Percentiles rank a stretch among this genome's conserved stretches.
Evolutionary conservation across 2,329 filamentous ascomycete genomes (phyloP).

Genomic region (Pezicula carpinea): DNA sequence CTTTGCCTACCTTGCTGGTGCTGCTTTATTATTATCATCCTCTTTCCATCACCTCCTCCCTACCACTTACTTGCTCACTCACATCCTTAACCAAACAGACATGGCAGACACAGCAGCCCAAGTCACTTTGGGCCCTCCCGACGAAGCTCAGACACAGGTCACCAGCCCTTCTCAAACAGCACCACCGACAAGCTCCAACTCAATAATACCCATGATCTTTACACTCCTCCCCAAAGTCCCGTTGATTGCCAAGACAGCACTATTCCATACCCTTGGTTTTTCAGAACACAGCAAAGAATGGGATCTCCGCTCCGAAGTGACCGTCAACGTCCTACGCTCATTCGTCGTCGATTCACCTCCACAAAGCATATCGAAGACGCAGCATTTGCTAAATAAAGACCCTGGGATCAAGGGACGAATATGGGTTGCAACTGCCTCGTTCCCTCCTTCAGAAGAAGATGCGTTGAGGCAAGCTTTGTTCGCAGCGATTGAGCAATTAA

Average conservation of each 20-base stretch:
- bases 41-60: too few relatives aligned
- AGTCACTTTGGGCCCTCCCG: too few relatives aligned
- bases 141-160: too few relatives aligned
- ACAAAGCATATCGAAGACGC: conserved; percentile 51
- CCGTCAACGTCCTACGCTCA: conserved; percentile 65
- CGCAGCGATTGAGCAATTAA: conserved; percentile 51
- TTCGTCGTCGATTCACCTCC: conserved; percentile 40
- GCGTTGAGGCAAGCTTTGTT: conserved; percentile 54
- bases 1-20: too few relatives aligned
- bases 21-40: too few relatives aligned
- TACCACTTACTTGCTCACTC: too few relatives aligned
- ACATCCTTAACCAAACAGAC: too few relatives aligned
- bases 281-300: conserved; percentile 72
- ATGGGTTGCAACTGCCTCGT: conserved; percentile 71
- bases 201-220: conserved; percentile 19
- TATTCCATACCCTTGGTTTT: conserved; percentile 60
- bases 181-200: conserved; percentile 3
- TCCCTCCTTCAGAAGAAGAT: conserved; percentile 53
- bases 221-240: conserved; percentile 50
- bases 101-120: too few relatives aligned
- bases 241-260: conserved; percentile 54
- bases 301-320: conserved; percentile 71
- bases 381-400: conserved; percentile 58
- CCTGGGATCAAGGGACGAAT: conserved; percentile 70
- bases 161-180: not conserved